Evolutionary conservation across 148 eudicot genomes (phyloP).

Genomic region (Amaranthus hypochondriacus): DNA sequence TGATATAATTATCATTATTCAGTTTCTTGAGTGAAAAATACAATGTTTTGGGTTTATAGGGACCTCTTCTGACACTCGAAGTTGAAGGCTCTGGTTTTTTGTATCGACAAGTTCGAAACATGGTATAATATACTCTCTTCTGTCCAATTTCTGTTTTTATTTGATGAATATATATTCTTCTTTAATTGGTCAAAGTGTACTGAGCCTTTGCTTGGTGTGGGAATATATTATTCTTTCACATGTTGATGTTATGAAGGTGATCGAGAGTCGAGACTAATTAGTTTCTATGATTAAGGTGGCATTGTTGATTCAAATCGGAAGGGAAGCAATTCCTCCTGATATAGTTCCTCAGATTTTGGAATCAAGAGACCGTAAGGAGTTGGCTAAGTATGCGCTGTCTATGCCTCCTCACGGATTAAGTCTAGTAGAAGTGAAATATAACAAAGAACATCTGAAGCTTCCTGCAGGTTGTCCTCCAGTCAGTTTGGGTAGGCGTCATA

Average conservation of each 20-base stretch:
- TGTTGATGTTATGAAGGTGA: background rate
- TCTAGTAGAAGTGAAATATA: conserved; percentile 58
- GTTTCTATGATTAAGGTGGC: conserved; percentile 51
- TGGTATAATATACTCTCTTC: conserved; percentile 41
- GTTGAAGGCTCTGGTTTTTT: conserved; percentile 97
- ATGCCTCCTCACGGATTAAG: conserved; percentile 80
- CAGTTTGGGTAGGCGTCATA: conserved; percentile 69
- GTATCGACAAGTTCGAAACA: conserved; percentile 93
- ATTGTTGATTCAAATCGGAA: conserved; percentile 83
- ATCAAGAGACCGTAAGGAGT: conserved; percentile 58
- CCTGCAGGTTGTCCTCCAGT: conserved; percentile 50
- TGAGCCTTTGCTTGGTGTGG: too few species aligned
- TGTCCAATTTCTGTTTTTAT: background rate
- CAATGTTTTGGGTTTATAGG: conserved; percentile 40
- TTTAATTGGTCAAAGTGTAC: background rate
- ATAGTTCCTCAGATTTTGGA: conserved; percentile 64
- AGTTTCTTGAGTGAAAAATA: background rate
- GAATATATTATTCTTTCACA: background rate
- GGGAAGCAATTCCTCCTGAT: conserved; percentile 70
- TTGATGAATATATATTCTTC: background rate
- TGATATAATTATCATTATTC: background rate
- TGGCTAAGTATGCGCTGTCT: conserved; percentile 54
- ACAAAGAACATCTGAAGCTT: conserved; percentile 55
- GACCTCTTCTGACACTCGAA: conserved; percentile 80
- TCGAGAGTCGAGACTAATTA: background rate